These are phyloP conservation scores for Chaetomidium leptoderma DNA, from an alignment of 495 filamentous ascomycete species.

Conservation along the genomic window DNA sequence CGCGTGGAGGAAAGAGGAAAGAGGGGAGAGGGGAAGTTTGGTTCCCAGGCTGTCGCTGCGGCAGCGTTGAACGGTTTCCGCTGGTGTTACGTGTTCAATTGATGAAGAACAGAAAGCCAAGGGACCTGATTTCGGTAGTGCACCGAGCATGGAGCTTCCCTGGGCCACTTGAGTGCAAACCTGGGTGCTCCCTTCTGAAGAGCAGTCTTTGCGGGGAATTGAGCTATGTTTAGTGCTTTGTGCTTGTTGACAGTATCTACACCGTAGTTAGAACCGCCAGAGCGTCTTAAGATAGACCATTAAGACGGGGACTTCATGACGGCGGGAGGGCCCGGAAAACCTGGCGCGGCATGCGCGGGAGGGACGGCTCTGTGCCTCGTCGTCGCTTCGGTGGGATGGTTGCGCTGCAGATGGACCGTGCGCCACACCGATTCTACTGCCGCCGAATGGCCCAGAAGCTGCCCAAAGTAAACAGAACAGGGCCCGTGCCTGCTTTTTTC, in stretches of 20 bases:
- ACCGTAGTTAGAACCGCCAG: background rate
- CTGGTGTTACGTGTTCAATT: background rate
- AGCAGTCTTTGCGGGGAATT: background rate
- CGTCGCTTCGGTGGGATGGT: conserved; percentile 4
- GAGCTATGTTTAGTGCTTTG: background rate
- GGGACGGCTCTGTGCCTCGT: conserved; percentile 6
- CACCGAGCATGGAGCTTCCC: conserved; percentile 6
- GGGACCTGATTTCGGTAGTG: background rate
- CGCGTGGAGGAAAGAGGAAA: too few species aligned
- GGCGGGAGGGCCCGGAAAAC: conserved; percentile 8
- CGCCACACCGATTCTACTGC: conserved; percentile 14
- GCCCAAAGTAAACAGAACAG: conserved; percentile 32
- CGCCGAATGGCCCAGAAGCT: conserved; percentile 15
- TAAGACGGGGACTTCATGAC: background rate
- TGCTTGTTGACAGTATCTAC: too few species aligned
- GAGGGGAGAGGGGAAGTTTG: background rate
- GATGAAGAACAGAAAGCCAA: background rate
- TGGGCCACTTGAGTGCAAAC: background rate
- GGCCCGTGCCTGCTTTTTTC: conserved; percentile 19
- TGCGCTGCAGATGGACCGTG: conserved; percentile 17
- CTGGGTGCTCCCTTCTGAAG: background rate
- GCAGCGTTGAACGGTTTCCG: conserved; percentile 3
- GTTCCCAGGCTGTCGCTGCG: background rate
- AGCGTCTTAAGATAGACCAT: too few species aligned
- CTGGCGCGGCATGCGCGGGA: conserved; percentile 3